These are phyloP conservation scores for Fonsecaea pedrosoi DNA, from an alignment of 2,329 filamentous ascomycete genomes.

Conservation along the genomic window DNA sequence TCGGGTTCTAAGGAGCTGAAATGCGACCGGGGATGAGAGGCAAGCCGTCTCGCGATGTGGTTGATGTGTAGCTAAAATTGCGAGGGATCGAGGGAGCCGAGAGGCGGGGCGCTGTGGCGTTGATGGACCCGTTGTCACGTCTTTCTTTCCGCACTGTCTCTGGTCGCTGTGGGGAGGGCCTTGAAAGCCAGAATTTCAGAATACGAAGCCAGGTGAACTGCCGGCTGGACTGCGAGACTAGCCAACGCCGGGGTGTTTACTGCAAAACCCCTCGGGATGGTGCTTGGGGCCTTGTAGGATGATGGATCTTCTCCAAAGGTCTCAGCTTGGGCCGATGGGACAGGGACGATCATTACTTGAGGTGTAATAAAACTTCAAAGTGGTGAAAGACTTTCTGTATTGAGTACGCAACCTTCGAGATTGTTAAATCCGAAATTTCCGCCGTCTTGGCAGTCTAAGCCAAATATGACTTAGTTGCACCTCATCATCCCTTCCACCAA, in stretches of 20 bases:
- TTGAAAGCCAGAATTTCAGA: background rate
- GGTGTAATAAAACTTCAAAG: background rate
- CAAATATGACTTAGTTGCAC: background rate
- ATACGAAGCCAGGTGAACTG: background rate
- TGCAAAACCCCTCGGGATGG: background rate
- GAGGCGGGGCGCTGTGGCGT: background rate
- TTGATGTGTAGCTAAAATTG: slow-evolving; percentile 19
- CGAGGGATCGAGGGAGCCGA: slow-evolving; percentile 4
- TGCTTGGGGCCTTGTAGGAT: background rate
- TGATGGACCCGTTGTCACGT: background rate
- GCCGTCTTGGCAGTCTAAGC: background rate
- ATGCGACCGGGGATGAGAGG: background rate
- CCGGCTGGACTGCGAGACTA: background rate
- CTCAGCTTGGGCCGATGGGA: background rate
- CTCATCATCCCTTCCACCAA: background rate
- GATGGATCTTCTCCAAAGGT: background rate
- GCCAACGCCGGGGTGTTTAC: background rate
- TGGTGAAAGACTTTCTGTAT: background rate
- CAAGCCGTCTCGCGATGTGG: background rate
- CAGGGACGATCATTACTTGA: background rate
- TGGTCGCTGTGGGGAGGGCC: background rate
- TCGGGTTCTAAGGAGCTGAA: slow-evolving; percentile 5
- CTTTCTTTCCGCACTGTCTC: slow-evolving; percentile 3
- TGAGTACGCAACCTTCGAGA: background rate
- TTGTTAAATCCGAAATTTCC: background rate